Evolutionary conservation across 257 asterid genomes (phyloP), one percentile per base, ranked within the genome.

Genomic region (Ehretia macrophylla): DNA sequence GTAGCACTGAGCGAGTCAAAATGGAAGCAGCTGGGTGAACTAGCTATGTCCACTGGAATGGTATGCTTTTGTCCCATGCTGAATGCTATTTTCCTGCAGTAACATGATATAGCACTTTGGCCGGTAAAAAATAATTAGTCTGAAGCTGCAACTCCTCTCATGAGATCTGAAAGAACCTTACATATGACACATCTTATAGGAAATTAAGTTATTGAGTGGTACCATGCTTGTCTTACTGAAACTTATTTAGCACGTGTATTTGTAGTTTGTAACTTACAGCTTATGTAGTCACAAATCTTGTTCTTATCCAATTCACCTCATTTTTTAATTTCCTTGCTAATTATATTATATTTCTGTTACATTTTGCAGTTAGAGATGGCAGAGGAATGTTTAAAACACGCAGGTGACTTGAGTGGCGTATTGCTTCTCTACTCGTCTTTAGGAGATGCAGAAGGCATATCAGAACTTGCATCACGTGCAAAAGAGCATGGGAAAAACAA

Each of bases 11-110:
- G 88, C 17, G 96, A 91, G 73, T 74, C 85, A 51, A 91, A 91
- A 67, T 91, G 98, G 98, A 91, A 85, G 82, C 98, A 91, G 70
- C 74, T 91, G 95, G 98, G 98, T 57, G 98, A 83, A 72, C 83
- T 91, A 66, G 98, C 98, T 46, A 77, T 91, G 93, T 91, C 98
- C 72, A 60, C 84, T 35, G 98, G 98, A 72, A 83, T 74, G 98
- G 98, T 91, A 83, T 8, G 32, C 17, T 37, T 52, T 20, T 11
- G 38, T 52, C 17, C 54, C 16, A 11, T 14, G 1, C 39, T 51
- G 35, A 21, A 51, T 12, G 0, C 16, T 1, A 10, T 52, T 52
- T 17, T 17, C 8, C 3, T 4, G 4, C 9, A 51, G n/a, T 17
- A 13, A 51, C 32, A 52, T 27, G 0, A 11, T 11, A 32, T 1